Conservation (phyloP, 345 rosid genomes). For the Abelmoschus esculentus region DNA sequence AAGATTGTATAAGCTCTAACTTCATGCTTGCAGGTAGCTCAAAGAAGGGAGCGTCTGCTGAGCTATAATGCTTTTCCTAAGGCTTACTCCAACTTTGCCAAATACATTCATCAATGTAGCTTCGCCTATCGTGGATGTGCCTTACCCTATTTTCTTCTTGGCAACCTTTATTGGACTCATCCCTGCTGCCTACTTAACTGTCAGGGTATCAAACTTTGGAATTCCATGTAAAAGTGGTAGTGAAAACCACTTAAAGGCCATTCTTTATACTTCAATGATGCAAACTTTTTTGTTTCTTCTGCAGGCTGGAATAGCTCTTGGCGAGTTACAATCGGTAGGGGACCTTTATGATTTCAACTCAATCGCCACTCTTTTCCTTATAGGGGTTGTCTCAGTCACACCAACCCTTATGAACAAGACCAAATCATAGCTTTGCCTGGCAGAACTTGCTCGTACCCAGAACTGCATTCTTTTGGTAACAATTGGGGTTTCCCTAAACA, state of each 20-base stretch:
- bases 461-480: background rate
- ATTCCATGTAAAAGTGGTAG: background rate
- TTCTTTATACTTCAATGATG: background rate
- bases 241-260: background rate
- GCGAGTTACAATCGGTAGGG: slow-evolving; percentile 65
- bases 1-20: background rate
- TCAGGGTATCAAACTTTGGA: slow-evolving; percentile 44
- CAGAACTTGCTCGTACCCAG: slow-evolving; percentile 13
- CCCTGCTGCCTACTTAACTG: slow-evolving; percentile 89
- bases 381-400: slow-evolving; percentile 64
- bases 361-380: slow-evolving; percentile 64
- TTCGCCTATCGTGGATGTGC: slow-evolving; percentile 83
- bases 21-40: slow-evolving; percentile 55
- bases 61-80: slow-evolving; percentile 89
- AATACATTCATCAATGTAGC: slow-evolving; percentile 90
- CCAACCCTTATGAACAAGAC: slow-evolving; percentile 66
- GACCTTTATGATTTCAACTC: slow-evolving; percentile 89
- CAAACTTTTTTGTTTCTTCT: slow-evolving; percentile 3
- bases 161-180: slow-evolving; percentile 81
- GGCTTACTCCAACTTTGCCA: slow-evolving; percentile 87
- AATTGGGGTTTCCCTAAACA: background rate
- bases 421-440: slow-evolving; percentile 20
- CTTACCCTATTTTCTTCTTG: slow-evolving; percentile 78
- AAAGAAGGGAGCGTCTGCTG: slow-evolving; percentile 55
- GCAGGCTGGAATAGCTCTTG: slow-evolving; percentile 90